Evolutionary conservation across 805 yeast species (phyloP).

Genomic region (Maudiozyma bulderi): DNA sequence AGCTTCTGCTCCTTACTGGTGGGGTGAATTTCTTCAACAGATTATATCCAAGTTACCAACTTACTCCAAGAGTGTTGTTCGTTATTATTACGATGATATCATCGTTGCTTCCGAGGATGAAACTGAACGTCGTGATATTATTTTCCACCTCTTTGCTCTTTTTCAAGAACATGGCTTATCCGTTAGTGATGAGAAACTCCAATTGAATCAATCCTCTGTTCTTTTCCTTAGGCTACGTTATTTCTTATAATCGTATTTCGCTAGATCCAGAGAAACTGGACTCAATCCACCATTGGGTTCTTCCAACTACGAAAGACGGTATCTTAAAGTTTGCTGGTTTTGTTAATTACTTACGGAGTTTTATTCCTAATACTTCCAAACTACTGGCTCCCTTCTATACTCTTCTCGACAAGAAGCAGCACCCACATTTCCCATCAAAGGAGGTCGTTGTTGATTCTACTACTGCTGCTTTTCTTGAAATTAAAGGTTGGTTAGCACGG

Average conservation of each 20-base stretch:
- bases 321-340: neutral
- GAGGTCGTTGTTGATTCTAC: neutral
- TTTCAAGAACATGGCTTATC: neutral
- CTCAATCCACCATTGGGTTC: neutral
- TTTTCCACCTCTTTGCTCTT: neutral
- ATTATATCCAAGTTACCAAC: neutral
- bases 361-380: neutral
- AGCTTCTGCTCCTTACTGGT: neutral
- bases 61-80: neutral
- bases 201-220: neutral
- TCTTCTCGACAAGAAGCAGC: neutral
- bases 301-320: neutral
- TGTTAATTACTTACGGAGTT: neutral
- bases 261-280: neutral
- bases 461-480: neutral
- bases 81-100: neutral
- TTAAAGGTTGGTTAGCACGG: neutral
- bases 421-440: neutral
- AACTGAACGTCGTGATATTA: neutral
- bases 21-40: slow-evolving; percentile 3
- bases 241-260: neutral
- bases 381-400: neutral
- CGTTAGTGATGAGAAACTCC: slow-evolving; percentile 2
- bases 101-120: neutral
- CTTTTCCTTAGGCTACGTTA: neutral